phyloP scores from a whole-genome alignment of 208 protist genomes.

The Leptomonas pyrrhocoris region DNA sequence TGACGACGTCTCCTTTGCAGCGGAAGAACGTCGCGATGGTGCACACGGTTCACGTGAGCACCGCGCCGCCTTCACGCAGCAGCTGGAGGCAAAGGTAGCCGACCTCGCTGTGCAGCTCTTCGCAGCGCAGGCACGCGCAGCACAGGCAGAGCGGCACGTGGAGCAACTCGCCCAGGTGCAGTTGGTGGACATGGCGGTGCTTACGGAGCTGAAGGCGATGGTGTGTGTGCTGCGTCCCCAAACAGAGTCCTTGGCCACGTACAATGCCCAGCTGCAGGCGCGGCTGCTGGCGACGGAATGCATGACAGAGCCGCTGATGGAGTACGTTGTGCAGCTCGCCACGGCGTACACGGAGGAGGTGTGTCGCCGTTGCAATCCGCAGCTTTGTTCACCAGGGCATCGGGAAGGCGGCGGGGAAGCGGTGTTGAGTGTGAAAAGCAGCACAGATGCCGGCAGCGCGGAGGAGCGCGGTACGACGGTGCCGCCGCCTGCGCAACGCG shows the following conservation, averaged over 20 bases:
- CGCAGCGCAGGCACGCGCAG: conserved; percentile 32
- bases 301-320: conserved; percentile 13
- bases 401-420: neutral
- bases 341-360: conserved; percentile 23
- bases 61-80: conserved; percentile 7
- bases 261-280: conserved; percentile 30
- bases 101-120: conserved; percentile 63
- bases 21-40: neutral
- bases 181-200: conserved; percentile 6
- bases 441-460: no score
- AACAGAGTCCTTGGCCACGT: conserved; percentile 16
- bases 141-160: conserved; percentile 10
- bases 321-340: conserved; percentile 19
- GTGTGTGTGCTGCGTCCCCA: conserved; percentile 26
- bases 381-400: neutral
- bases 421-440: neutral
- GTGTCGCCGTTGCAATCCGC: conserved; percentile 7
- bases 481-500: no score
- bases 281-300: conserved; percentile 16
- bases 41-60: neutral
- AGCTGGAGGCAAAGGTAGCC: conserved; percentile 61
- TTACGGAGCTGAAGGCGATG: conserved; percentile 22
- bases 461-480: no score
- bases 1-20: neutral
- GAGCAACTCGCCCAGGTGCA: conserved; percentile 3